Base-by-base conservation (phyloP, 768 basidiomycete species). In the Gymnopilus junonius region DNA sequence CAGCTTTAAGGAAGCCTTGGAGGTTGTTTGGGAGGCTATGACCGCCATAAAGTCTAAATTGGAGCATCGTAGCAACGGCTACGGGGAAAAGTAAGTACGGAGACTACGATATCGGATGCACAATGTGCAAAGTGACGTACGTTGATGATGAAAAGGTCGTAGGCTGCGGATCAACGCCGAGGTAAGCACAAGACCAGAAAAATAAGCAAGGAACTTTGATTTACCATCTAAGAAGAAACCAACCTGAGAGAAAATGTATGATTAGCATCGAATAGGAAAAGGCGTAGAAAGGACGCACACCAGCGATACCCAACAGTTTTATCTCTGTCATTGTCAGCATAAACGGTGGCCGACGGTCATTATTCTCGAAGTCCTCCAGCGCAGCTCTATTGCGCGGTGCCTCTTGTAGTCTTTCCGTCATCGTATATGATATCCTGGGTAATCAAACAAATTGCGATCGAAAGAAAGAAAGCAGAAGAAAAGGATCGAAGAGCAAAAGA, bases 1-100 rank as follows among this genome's bases (percentile, higher is more conserved):
- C 70, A 4, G 86, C 86, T 68, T 88, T 88, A 63, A 88, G 62
- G 53, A 87, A 75, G 40, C 86, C 87, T 68, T 85, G 73, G 4
- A 83, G 77, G 59, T 81, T 79, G 3, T 75, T 64, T 0, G 87
- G 86, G 31, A 87, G 78, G 17, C 71, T 67, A 0, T 68, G 54
- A 6, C 83, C 83, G 27, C 74, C 77, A 63, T 86, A 87, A 12
- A 87, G 73, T 40, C 85, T 80, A 55, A 70, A 70, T 58, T 70
- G 68, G 4, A 72, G 65, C 71, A 72, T 70, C 8, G 67, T 68
- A 3, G 68, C 56, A 23, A 70, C 69, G 14, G 71, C 71, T 72
- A 32, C 17, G n/a, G n/a, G n/a, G 6, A n/a, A 32, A 8, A 32
- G 8, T 25, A 8, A 56, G 23, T 4, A 43, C 29, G 8, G 54